Base-by-base conservation (phyloP, 257 asterid species). In the Salvia miltiorrhiza region DNA sequence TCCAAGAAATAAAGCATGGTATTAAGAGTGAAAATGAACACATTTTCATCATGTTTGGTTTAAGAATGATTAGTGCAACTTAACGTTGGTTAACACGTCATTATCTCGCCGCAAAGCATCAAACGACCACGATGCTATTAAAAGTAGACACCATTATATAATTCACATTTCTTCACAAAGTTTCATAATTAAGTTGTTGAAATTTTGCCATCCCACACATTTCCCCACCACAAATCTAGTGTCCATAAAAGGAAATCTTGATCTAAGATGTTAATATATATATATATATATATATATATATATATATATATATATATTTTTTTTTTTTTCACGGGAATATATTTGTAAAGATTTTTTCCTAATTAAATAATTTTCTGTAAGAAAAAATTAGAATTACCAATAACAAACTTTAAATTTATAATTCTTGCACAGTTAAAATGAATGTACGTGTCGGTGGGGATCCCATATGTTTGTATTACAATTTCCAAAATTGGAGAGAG, bases 21-120 rank as follows among this genome's bases (percentile, higher is more conserved):
- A 35, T 1, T 35, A 43, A 43, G 23, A 47, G 7, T 47, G 54
- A 47, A 47, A 47, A 43, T 47, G 1, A 7, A n/a, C 23, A 47
- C 9, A 47, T 7, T 47, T 47, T n/a, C 10, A 47, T 47, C 19
- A 8, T 47, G 54, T 13, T 43, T 47, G 23, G 30, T 1, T 55
- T 20, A 24, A 26, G 7, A 17, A 55, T 55, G 21, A 55, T 26
- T 24, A 55, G 11, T 23, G 26, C 21, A 8, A 2, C 9, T 13
- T 39, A 11, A 40, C 19, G 62, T 47, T n/a, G 49, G 63, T 63
- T n/a, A 50, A 71, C 9, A 49, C 70, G 57, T 71, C 62, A 61
- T 71, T 23, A 71, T 71, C 69, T 16, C 33, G 69, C 53, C 61
- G 60, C 49, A 32, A 70, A 28, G 68, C 60, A 45, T 48, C 69